A percentile compares a stretch with the other conserved stretches of the same genome.
phyloP scores from a whole-genome alignment of 1,284 basidiomycete genomes.

The Phellinidium pouzarii region DNA sequence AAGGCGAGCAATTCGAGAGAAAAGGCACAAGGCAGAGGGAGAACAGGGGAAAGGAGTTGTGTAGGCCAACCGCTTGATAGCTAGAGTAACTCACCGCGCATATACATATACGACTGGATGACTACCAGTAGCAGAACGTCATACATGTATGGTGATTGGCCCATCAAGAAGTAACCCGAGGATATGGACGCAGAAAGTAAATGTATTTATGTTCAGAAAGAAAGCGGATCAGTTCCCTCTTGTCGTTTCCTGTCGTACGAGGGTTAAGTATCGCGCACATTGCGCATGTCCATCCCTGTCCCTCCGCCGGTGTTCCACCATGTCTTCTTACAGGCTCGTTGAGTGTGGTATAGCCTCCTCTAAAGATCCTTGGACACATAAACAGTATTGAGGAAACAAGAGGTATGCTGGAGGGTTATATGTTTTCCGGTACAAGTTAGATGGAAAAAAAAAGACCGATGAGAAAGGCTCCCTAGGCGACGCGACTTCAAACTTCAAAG shows the following conservation, averaged over 20 bases:
- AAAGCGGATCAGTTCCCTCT: conserved; percentile 11
- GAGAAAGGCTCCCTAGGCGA: conserved; percentile 2
- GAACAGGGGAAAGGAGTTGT: neutral
- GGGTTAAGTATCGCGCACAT: neutral
- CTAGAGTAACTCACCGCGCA: neutral
- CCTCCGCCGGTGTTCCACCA: neutral
- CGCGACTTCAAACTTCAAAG: too few relatives aligned
- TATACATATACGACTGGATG: neutral
- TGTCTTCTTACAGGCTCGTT: neutral
- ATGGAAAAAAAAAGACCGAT: neutral
- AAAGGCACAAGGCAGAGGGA: conserved; percentile 1
- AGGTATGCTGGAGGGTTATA: neutral
- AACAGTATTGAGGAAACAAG: too few relatives aligned
- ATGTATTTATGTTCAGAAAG: neutral
- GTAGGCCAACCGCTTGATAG: neutral
- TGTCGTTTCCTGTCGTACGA: neutral
- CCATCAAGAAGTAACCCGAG: neutral
- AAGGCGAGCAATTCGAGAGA: neutral
- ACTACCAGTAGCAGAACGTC: conserved; percentile 2
- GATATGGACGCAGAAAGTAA: neutral
- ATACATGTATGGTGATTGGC: neutral
- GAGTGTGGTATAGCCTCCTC: neutral
- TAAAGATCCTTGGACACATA: too few relatives aligned
- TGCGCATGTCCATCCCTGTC: neutral
- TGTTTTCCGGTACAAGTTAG: neutral